A percentile compares a stretch with the other conserved stretches of the same genome.
Conservation (phyloP, 2,329 filamentous ascomycete genomes). For the Lecanicillium sp. region DNA sequence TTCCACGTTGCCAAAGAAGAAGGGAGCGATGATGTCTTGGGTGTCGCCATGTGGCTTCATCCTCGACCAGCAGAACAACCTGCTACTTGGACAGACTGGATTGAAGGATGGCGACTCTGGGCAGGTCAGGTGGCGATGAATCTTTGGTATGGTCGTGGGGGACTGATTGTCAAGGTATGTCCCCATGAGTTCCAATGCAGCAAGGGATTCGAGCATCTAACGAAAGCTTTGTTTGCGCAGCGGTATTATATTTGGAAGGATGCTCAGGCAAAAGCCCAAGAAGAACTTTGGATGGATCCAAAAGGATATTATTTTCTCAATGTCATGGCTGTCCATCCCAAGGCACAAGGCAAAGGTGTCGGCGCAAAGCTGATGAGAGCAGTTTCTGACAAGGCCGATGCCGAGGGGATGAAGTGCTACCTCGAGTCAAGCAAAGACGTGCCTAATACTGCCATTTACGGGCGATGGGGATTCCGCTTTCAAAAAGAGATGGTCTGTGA, state of each 20-base stretch:
- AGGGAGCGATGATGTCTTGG: constrained; percentile 47
- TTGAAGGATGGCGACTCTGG: constrained; percentile 58
- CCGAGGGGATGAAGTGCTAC: constrained; percentile 57
- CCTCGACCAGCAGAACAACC: constrained; percentile 40
- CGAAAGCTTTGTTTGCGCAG: too few relatives aligned
- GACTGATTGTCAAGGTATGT: constrained; percentile 50
- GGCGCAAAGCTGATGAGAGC: constrained; percentile 55
- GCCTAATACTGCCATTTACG: constrained; percentile 65
- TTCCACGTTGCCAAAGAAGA: constrained; percentile 62
- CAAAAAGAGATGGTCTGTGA: constrained; percentile 58
- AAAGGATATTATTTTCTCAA: constrained; percentile 70
- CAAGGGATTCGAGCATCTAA: too few relatives aligned
- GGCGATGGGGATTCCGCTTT: constrained; percentile 58
- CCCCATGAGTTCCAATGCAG: too few relatives aligned
- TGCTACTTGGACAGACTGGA: constrained; percentile 53
- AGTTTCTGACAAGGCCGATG: constrained; percentile 55
- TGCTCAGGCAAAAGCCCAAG: constrained; percentile 53
- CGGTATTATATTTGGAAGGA: constrained; percentile 69
- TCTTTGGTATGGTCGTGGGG: constrained; percentile 58
- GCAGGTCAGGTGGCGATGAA: constrained; percentile 59
- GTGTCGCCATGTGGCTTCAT: constrained; percentile 65
- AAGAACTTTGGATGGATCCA: constrained; percentile 54
- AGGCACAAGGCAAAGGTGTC: constrained; percentile 57
- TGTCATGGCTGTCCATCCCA: constrained; percentile 60
- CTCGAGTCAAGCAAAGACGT: constrained; percentile 60